phyloP scores from a whole-genome alignment of 2,329 filamentous ascomycete species.

The Whalleya microplaca region DNA sequence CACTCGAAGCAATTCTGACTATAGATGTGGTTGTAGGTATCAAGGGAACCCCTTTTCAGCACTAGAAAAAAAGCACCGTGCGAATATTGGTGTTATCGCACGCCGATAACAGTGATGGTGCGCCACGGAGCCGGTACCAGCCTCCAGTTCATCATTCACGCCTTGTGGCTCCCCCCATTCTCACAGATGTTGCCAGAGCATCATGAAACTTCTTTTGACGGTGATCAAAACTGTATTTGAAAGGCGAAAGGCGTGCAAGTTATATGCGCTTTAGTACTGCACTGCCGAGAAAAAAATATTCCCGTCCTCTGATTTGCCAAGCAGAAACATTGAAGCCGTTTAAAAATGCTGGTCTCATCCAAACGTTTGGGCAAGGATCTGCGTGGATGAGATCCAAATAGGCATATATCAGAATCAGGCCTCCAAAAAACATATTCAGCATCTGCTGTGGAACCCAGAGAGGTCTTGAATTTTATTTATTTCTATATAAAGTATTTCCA shows the following conservation, averaged over 20 bases:
- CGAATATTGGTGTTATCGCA: neutral
- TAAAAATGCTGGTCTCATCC: conserved; percentile 12
- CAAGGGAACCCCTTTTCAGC: neutral
- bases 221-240: neutral
- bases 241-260: neutral
- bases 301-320: neutral
- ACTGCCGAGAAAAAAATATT: neutral
- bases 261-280: neutral
- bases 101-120: neutral
- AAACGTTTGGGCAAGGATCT: conserved; percentile 7
- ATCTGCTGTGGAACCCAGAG: neutral
- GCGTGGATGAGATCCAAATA: conserved; percentile 4
- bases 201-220: neutral
- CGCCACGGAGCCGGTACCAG: neutral
- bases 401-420: neutral
- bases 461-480: neutral
- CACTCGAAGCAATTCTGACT: neutral
- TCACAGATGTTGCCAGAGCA: neutral
- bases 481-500: neutral
- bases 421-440: neutral
- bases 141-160: neutral
- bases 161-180: neutral
- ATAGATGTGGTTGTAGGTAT: neutral
- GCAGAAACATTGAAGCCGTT: neutral
- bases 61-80: neutral